Evolutionary conservation across 495 filamentous ascomycete species (phyloP).

Genomic region (Chaetomium fimeti): DNA sequence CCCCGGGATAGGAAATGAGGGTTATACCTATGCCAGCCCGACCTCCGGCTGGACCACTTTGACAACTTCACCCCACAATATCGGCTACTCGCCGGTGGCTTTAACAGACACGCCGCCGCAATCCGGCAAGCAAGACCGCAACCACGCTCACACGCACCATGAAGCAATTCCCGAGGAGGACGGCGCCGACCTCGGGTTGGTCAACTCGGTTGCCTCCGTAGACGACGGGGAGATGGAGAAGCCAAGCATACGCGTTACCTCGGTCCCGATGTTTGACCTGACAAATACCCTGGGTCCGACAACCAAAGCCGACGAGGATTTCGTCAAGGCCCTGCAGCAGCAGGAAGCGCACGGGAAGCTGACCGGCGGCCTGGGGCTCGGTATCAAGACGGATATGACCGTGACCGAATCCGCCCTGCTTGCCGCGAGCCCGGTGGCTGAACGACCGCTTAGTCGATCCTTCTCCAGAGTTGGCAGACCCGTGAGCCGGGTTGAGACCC

Average conservation of each 20-base stretch:
- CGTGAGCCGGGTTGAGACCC: conserved; percentile 35
- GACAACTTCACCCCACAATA: conserved; percentile 23
- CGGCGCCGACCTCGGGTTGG: conserved; percentile 42
- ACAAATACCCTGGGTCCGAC: conserved; percentile 41
- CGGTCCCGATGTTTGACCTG: conserved; percentile 38
- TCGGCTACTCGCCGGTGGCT: conserved; percentile 40
- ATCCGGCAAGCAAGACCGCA: conserved; percentile 23
- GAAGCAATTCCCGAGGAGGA: conserved; percentile 48
- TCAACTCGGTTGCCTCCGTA: conserved; percentile 39
- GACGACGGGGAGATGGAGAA: conserved; percentile 19
- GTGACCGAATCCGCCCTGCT: conserved; percentile 45
- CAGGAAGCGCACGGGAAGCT: conserved; percentile 49
- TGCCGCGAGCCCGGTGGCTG: conserved; percentile 36
- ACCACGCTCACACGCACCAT: conserved; percentile 30
- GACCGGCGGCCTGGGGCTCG: conserved; percentile 50
- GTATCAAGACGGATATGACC: conserved; percentile 41
- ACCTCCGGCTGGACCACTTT: conserved; percentile 23
- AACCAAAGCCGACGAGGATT: conserved; percentile 39
- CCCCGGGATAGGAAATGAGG: not conserved
- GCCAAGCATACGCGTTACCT: conserved; percentile 17
- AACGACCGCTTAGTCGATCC: conserved; percentile 37
- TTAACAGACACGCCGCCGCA: conserved; percentile 4
- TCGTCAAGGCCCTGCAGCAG: conserved; percentile 40
- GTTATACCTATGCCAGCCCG: conserved; percentile 21
- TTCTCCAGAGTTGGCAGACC: conserved; percentile 35